Evolutionary conservation across 305 asterid genomes (phyloP).

Genomic region (Lippia alba): DNA sequence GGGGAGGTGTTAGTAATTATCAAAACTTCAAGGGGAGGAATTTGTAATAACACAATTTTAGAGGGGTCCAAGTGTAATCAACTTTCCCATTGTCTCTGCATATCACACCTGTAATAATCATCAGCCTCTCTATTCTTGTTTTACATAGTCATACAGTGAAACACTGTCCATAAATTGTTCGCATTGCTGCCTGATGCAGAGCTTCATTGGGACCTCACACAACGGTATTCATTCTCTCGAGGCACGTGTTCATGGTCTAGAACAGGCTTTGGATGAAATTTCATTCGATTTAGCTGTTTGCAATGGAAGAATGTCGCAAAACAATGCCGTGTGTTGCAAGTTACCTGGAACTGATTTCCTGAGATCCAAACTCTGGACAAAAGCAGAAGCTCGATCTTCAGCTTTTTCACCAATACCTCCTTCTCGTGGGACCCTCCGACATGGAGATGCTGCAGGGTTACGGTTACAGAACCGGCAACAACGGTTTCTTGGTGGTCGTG

Average conservation of each 20-base stretch:
- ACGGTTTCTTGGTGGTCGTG: slow-evolving; percentile 53
- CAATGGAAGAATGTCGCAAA: slow-evolving; percentile 54
- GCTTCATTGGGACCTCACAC: slow-evolving; percentile 82
- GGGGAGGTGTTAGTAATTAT: too few relatives aligned
- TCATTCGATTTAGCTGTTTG: slow-evolving; percentile 79
- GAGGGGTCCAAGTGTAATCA: too few relatives aligned
- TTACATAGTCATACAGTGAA: neutral
- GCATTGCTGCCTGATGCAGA: slow-evolving; percentile 40
- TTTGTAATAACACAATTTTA: too few relatives aligned
- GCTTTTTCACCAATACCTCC: slow-evolving; percentile 38
- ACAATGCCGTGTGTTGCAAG: slow-evolving; percentile 61
- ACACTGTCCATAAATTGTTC: slow-evolving; percentile 12
- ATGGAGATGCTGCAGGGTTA: slow-evolving; percentile 33
- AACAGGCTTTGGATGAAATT: slow-evolving; percentile 78
- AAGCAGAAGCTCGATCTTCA: slow-evolving; percentile 44
- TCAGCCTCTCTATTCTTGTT: slow-evolving; percentile 2
- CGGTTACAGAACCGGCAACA: slow-evolving; percentile 47
- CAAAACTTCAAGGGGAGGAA: too few relatives aligned
- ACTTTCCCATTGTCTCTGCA: neutral
- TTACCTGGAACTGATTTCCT: slow-evolving; percentile 74
- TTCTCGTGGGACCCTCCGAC: slow-evolving; percentile 43
- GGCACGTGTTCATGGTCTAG: slow-evolving; percentile 81
- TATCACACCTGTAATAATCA: neutral
- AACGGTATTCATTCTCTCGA: slow-evolving; percentile 76
- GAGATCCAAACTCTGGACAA: slow-evolving; percentile 73